Conservation (phyloP, 2,329 filamentous ascomycete genomes). For the Colletotrichum sp. region DNA sequence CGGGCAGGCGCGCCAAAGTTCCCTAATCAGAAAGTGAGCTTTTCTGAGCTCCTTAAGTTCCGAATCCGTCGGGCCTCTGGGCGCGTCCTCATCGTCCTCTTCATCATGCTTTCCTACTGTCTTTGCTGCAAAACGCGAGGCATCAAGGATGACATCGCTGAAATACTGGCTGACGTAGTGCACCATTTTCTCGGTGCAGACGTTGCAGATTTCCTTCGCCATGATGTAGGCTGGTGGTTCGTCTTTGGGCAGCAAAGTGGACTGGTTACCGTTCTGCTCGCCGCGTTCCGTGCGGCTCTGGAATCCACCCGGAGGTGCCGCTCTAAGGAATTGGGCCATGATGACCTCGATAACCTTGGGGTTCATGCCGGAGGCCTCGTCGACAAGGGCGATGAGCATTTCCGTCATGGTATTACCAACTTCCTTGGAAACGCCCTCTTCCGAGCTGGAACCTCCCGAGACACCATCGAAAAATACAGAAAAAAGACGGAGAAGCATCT, state of each 20-base stretch:
- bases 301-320: conserved; percentile 70
- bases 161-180: conserved; percentile 96
- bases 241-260: conserved; percentile 83
- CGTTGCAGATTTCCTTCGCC: conserved; percentile 92
- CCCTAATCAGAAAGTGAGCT: conserved; percentile 86
- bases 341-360: conserved; percentile 88
- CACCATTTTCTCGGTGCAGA: conserved; percentile 91
- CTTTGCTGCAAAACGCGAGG: conserved; percentile 65
- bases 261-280: conserved; percentile 76
- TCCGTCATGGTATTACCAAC: conserved; percentile 92
- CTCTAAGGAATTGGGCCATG: conserved; percentile 92
- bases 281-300: conserved; percentile 56
- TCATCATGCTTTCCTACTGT: conserved; percentile 63
- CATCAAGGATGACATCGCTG: conserved; percentile 93
- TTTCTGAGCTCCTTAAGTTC: conserved; percentile 89
- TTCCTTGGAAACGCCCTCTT: conserved; percentile 88
- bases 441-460: conserved; percentile 77
- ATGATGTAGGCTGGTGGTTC: conserved; percentile 94
- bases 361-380: conserved; percentile 81
- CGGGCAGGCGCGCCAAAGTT: conserved; percentile 92
- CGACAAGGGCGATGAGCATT: conserved; percentile 83
- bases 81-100: conserved; percentile 67
- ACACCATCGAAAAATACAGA: conserved; percentile 91
- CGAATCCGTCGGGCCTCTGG: conserved; percentile 74
- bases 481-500: conserved; percentile 82